Conservation (phyloP, 345 rosid species). For the Brassica napus region DNA sequence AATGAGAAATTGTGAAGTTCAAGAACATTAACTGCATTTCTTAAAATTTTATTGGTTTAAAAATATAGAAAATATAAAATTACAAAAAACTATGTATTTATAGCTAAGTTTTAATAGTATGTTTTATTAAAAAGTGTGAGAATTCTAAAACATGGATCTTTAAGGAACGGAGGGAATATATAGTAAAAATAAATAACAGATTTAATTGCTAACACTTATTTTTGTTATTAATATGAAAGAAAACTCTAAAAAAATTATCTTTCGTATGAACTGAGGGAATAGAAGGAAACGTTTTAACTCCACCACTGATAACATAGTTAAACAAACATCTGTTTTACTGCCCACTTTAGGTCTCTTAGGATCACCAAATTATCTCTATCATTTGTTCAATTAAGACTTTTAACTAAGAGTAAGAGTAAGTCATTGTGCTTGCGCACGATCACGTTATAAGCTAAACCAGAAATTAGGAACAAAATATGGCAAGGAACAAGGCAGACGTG, state of each 20-base stretch:
- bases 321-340: neutral
- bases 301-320: neutral
- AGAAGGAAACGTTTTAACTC: slow-evolving; percentile 6
- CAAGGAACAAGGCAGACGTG: slow-evolving; percentile 24
- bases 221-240: no score
- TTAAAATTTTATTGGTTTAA: no score
- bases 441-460: slow-evolving; percentile 21
- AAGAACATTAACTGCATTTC: no score
- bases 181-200: no score
- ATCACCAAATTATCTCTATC: neutral
- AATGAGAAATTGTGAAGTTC: no score
- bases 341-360: slow-evolving; percentile 9
- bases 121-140: no score
- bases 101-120: no score
- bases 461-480: slow-evolving; percentile 29
- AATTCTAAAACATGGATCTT: no score
- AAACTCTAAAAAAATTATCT: neutral
- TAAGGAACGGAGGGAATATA: no score
- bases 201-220: no score
- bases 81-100: no score
- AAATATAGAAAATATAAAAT: no score
- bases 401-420: neutral
- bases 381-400: slow-evolving; percentile 11
- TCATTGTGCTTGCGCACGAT: neutral
- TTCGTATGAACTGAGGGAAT: neutral